phyloP scores from a whole-genome alignment of 257 asterid genomes.

The Solanum infundibuliforme region DNA sequence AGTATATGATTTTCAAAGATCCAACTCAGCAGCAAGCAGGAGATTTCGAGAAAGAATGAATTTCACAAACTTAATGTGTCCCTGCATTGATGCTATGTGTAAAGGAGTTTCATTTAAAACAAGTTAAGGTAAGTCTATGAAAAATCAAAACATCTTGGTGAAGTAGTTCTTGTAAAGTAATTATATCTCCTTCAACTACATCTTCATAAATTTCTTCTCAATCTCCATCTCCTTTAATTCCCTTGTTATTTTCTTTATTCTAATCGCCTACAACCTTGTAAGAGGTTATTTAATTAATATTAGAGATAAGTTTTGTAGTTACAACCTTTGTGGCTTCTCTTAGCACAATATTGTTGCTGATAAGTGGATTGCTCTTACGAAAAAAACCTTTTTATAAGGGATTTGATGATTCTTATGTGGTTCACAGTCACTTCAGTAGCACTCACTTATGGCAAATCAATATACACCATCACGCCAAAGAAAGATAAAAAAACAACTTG shows the following conservation, averaged over 20 bases:
- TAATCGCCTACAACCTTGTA: not conserved
- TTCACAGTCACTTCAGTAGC: too few relatives aligned
- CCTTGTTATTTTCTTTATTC: not conserved
- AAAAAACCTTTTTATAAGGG: constrained; percentile 6
- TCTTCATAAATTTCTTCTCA: constrained; percentile 13
- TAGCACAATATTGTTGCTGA: too few relatives aligned
- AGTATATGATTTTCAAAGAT: constrained; percentile 11
- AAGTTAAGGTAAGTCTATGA: constrained; percentile 9
- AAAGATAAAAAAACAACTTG: too few relatives aligned
- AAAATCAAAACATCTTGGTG: constrained; percentile 15
- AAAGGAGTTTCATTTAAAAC: constrained; percentile 24
- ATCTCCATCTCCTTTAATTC: not conserved
- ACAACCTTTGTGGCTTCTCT: too few relatives aligned
- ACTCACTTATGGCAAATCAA: too few relatives aligned
- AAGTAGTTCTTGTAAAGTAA: constrained; percentile 4
- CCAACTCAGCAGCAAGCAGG: constrained; percentile 11
- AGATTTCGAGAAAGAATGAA: constrained; percentile 14
- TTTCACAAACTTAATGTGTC: constrained; percentile 4
- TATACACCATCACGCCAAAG: too few relatives aligned
- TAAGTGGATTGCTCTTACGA: too few relatives aligned
- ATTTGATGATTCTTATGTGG: not conserved
- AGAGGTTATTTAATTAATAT: not conserved
- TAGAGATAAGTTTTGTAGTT: not conserved
- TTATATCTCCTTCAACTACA: constrained; percentile 11
- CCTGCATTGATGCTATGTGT: constrained; percentile 27